Evolutionary conservation across 805 yeast species (phyloP).

Genomic region (Wickerhamomyces subpelliculosus): DNA sequence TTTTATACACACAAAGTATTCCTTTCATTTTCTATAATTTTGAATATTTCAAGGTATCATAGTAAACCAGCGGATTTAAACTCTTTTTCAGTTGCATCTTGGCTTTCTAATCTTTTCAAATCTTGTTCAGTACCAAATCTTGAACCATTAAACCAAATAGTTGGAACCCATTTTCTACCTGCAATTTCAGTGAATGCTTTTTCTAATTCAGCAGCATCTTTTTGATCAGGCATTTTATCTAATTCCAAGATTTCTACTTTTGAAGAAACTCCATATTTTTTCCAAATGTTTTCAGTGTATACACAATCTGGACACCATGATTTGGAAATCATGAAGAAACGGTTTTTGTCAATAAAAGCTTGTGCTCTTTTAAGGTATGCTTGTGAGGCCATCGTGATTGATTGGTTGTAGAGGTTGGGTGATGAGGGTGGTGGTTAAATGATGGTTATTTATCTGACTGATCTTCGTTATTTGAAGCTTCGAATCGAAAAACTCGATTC

Average conservation of each 20-base stretch:
- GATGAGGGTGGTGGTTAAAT: too few species aligned
- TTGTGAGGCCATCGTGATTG: not conserved
- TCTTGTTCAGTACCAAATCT: conserved; percentile 52
- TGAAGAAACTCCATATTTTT: conserved; percentile 40
- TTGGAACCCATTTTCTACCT: conserved; percentile 65
- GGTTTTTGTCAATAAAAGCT: conserved; percentile 37
- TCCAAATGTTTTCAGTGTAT: conserved; percentile 51
- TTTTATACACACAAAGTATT: too few species aligned
- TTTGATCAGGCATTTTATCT: conserved; percentile 40
- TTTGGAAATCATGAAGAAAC: conserved; percentile 54
- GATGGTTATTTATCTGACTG: too few species aligned
- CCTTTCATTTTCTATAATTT: too few species aligned
- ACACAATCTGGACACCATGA: conserved; percentile 79
- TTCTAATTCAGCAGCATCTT: conserved; percentile 47
- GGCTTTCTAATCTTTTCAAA: conserved; percentile 25
- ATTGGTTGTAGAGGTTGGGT: too few species aligned
- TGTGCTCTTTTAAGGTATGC: conserved; percentile 31
- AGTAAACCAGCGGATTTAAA: conserved; percentile 17
- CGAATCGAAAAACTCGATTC: too few species aligned
- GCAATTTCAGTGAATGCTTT: conserved; percentile 48
- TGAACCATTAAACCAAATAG: conserved; percentile 53
- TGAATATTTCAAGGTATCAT: too few species aligned
- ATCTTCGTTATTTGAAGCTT: too few species aligned
- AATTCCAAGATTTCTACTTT: conserved; percentile 54
- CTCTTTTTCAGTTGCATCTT: conserved; percentile 16